Evolutionary conservation across 345 rosid species (phyloP).

Genomic region (Brassica rapa): DNA sequence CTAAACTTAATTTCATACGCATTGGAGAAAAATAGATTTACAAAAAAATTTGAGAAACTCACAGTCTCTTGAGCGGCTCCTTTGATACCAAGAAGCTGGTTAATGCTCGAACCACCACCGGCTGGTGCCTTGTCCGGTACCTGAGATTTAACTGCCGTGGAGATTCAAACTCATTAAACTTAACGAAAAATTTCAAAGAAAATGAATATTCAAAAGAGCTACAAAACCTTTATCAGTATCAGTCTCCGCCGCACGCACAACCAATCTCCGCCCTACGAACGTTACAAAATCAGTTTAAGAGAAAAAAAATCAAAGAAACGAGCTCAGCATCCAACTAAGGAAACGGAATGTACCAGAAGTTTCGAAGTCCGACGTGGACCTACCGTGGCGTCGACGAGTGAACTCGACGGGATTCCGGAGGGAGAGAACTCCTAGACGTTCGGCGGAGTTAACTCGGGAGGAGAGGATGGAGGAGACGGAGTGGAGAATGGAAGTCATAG

Average conservation of each 20-base stretch:
- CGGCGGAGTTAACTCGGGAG: constrained; percentile 38
- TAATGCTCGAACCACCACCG: constrained; percentile 77
- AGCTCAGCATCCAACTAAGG: not conserved
- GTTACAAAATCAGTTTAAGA: constrained; percentile 10
- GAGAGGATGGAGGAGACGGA: constrained; percentile 48
- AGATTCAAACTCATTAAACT: not conserved
- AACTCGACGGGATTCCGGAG: constrained; percentile 53
- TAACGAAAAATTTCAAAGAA: not conserved
- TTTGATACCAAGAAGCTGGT: constrained; percentile 96
- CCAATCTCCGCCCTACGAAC: constrained; percentile 69
- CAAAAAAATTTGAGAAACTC: not conserved
- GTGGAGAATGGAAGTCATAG: constrained; percentile 68
- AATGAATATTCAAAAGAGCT: not conserved
- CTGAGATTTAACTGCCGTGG: constrained; percentile 56
- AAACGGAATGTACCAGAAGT: constrained; percentile 12
- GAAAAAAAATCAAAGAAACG: not conserved
- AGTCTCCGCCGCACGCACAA: constrained; percentile 79
- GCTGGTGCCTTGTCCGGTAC: constrained; percentile 77
- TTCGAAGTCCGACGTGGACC: not conserved
- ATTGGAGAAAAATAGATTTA: not conserved
- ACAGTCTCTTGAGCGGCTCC: constrained; percentile 95
- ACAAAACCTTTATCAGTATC: constrained; percentile 72
- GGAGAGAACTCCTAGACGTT: constrained; percentile 34
- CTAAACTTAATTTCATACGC: not conserved
- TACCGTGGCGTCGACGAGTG: constrained; percentile 34